A percentile compares a stretch with the other conserved stretches of the same genome.
Conservation (phyloP, 108 stramenopile species). For the Nitzschia sp. region DNA sequence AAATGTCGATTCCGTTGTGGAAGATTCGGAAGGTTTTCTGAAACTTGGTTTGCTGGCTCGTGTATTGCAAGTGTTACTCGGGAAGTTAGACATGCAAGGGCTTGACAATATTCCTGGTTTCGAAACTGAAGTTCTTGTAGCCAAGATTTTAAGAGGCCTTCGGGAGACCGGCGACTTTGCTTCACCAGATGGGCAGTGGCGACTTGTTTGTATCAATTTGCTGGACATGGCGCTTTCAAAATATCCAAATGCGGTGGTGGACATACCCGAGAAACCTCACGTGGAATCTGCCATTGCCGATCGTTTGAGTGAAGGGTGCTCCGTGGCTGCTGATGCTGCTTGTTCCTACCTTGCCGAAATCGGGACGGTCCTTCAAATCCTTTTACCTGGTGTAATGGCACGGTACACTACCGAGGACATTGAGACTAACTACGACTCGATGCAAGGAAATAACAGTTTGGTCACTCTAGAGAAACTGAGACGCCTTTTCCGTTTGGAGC, state of each 20-base stretch:
- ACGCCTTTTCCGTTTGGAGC: slow-evolving; percentile 46
- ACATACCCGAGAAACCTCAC: slow-evolving; percentile 16
- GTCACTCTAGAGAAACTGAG: slow-evolving; percentile 34
- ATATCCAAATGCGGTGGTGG: background rate
- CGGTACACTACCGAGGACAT: slow-evolving; percentile 19
- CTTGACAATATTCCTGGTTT: slow-evolving; percentile 22
- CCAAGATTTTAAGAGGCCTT: slow-evolving; percentile 20
- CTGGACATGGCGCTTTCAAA: slow-evolving; percentile 32
- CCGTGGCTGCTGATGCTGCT: slow-evolving; percentile 51
- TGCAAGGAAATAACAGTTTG: slow-evolving; percentile 13
- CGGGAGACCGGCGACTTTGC: background rate
- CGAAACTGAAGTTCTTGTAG: slow-evolving; percentile 20
- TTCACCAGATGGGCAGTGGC: slow-evolving; percentile 19
- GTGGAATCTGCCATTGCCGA: slow-evolving; percentile 22
- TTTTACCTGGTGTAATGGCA: slow-evolving; percentile 48
- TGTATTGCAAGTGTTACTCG: slow-evolving; percentile 71
- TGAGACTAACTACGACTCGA: background rate
- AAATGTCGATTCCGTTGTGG: slow-evolving; percentile 48
- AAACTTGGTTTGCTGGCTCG: slow-evolving; percentile 75
- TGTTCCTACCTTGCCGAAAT: slow-evolving; percentile 59
- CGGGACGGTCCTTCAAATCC: slow-evolving; percentile 60
- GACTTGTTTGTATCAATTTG: slow-evolving; percentile 18
- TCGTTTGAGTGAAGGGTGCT: slow-evolving; percentile 48
- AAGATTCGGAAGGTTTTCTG: slow-evolving; percentile 70
- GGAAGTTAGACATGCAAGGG: slow-evolving; percentile 28